Percentiles rank a stretch among this genome's conserved stretches.
Conservation (phyloP, 768 basidiomycete genomes). For the Amanita muscaria region DNA sequence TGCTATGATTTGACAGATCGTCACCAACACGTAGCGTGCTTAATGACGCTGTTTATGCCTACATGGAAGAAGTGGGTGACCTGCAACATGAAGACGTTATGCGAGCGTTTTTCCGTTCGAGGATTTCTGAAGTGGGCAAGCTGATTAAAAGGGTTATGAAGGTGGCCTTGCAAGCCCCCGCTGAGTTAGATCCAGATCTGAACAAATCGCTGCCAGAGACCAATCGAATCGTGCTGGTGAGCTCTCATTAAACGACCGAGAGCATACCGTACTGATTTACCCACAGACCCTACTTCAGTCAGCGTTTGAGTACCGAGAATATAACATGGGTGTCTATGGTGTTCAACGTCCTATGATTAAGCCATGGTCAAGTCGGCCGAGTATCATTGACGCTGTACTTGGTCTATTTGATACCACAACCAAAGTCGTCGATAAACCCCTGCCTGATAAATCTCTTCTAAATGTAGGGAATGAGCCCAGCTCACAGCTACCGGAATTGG, state of each 20-base stretch:
- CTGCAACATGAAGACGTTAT: conserved; percentile 65
- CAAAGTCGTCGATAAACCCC: conserved; percentile 33
- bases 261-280: conserved; percentile 2
- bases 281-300: conserved; percentile 62
- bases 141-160: conserved; percentile 55
- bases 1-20: conserved; percentile 26
- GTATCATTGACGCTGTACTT: conserved; percentile 58
- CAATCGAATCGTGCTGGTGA: conserved; percentile 60
- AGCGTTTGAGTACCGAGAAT: conserved; percentile 65
- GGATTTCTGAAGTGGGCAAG: conserved; percentile 55
- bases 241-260: conserved; percentile 15
- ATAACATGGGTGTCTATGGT: conserved; percentile 69
- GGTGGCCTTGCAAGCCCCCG: conserved; percentile 34
- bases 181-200: conserved; percentile 35
- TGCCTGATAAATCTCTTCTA: conserved; percentile 18
- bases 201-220: conserved; percentile 50
- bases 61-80: conserved; percentile 53
- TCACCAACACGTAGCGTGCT: conserved; percentile 54
- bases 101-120: conserved; percentile 75
- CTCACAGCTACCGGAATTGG: conserved; percentile 57
- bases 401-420: conserved; percentile 65
- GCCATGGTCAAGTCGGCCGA: conserved; percentile 76
- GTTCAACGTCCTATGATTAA: conserved; percentile 60
- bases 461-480: conserved; percentile 29
- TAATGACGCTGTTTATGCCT: conserved; percentile 59